A percentile compares a stretch with the other conserved stretches of the same genome.
Conservation (phyloP, 805 yeast species). For the Clavispora phyllophila region DNA sequence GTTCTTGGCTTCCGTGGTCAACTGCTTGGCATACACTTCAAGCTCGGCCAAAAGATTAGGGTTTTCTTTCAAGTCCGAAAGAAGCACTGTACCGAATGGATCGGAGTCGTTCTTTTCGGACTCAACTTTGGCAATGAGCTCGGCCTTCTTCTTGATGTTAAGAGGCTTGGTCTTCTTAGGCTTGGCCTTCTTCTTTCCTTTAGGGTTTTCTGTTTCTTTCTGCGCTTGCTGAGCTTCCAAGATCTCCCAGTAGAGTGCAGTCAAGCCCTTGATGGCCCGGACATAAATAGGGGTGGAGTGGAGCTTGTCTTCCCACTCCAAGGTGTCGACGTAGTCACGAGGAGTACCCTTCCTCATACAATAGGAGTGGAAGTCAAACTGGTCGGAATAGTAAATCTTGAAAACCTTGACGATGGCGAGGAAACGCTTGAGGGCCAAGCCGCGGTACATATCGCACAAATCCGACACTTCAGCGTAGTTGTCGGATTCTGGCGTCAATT, state of each 20-base stretch:
- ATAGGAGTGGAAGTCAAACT: constrained; percentile 90
- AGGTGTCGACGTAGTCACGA: constrained; percentile 70
- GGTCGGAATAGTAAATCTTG: constrained; percentile 72
- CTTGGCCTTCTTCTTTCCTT: constrained; percentile 37
- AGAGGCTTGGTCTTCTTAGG: constrained; percentile 53
- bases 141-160: constrained; percentile 47
- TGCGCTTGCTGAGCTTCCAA: constrained; percentile 24
- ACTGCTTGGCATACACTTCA: constrained; percentile 35
- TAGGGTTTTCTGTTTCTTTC: constrained; percentile 11
- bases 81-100: constrained; percentile 49
- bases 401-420: constrained; percentile 61
- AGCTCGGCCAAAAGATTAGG: constrained; percentile 40
- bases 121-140: constrained; percentile 44
- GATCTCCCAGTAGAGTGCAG: constrained; percentile 48
- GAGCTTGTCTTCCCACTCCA: constrained; percentile 77
- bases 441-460: constrained; percentile 44
- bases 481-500: constrained; percentile 14
- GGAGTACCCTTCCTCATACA: constrained; percentile 89
- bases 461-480: constrained; percentile 33
- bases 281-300: constrained; percentile 65
- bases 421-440: constrained; percentile 78
- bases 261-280: constrained; percentile 65
- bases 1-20: constrained; percentile 38
- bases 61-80: constrained; percentile 21
- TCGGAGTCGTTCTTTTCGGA: constrained; percentile 50